These are phyloP conservation scores for Cystofilobasidium ferigula DNA, from an alignment of 768 basidiomycete species.

Conservation along the genomic window DNA sequence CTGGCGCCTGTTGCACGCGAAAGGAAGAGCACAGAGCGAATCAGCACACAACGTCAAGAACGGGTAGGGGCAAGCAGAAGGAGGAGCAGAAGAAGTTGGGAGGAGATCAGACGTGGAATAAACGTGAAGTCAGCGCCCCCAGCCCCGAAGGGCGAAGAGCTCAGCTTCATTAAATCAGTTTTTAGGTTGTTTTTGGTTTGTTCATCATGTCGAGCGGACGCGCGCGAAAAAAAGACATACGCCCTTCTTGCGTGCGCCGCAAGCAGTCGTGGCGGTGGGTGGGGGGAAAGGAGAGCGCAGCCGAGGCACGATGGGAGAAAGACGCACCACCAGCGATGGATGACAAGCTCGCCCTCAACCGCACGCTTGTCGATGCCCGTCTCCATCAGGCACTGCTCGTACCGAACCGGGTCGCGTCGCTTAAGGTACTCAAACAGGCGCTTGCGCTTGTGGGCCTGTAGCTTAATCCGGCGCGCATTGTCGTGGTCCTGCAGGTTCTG, in stretches of 20 bases:
- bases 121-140: neutral
- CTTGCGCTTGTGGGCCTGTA: slow-evolving; percentile 7
- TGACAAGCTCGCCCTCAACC: slow-evolving; percentile 24
- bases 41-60: too few relatives aligned
- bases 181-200: neutral
- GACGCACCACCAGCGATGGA: slow-evolving; percentile 21
- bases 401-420: slow-evolving; percentile 17
- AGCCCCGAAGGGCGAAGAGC: too few relatives aligned
- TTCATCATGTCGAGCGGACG: neutral
- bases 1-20: neutral
- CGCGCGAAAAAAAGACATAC: neutral
- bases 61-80: neutral
- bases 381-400: slow-evolving; percentile 25
- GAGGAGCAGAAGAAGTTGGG: neutral
- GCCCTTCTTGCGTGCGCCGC: neutral
- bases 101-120: slow-evolving; percentile 4
- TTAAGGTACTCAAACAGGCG: slow-evolving; percentile 22
- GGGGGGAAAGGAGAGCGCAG: neutral
- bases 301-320: neutral
- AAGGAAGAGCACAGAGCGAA: neutral
- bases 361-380: slow-evolving; percentile 25
- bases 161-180: slow-evolving; percentile 13
- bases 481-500: slow-evolving; percentile 16
- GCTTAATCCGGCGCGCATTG: neutral
- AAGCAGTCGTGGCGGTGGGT: neutral